Percentiles rank a stretch among this genome's conserved stretches.
These are phyloP conservation scores for Anethum foeniculum DNA, from an alignment of 140 eudicot genomes.

Conservation along the genomic window DNA sequence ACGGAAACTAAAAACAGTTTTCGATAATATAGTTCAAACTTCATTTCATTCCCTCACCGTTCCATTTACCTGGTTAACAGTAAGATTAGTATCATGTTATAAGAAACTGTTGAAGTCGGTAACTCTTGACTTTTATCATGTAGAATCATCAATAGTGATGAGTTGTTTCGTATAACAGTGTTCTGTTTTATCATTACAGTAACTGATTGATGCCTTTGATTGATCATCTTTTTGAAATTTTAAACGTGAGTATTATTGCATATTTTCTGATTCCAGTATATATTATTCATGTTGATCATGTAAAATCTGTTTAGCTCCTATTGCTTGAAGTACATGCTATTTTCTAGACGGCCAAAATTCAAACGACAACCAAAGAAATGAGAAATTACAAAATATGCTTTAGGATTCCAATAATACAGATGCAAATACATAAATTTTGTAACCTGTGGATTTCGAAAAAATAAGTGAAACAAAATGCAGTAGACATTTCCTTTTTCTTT, in stretches of 20 bases:
- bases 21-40: no score
- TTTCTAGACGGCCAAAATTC: background rate
- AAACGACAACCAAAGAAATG: background rate
- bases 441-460: background rate
- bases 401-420: background rate
- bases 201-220: background rate
- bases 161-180: no score
- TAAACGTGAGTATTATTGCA: background rate
- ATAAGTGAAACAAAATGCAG: background rate
- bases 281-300: constrained; percentile 1
- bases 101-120: background rate
- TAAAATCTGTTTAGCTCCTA: background rate
- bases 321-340: background rate
- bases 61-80: no score
- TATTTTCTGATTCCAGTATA: background rate
- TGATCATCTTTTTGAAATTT: background rate
- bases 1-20: no score
- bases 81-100: no score
- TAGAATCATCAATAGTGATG: no score
- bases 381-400: no score
- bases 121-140: background rate
- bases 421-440: background rate
- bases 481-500: no score
- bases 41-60: no score
- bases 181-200: no score